Evolutionary conservation across 2,329 filamentous ascomycete genomes (phyloP).

Genomic region (Dothiorella sarmentorum): DNA sequence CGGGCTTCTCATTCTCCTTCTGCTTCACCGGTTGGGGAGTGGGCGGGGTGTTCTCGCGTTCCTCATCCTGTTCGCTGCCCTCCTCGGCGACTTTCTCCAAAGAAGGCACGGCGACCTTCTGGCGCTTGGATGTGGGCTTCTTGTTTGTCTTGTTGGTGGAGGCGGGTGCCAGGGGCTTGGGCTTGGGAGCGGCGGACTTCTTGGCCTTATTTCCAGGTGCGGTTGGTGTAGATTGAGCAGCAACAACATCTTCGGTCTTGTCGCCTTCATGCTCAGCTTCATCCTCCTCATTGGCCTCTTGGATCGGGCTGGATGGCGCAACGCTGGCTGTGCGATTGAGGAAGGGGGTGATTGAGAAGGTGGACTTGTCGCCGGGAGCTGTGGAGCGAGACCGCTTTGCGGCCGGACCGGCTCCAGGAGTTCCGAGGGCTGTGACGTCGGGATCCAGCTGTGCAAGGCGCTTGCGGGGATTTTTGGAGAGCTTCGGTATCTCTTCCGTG

Average conservation of each 20-base stretch:
- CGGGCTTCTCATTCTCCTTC: conserved; percentile 28
- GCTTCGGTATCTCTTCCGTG: conserved; percentile 28
- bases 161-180: conserved; percentile 43
- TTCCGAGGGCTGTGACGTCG: conserved; percentile 47
- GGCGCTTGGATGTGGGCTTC: conserved; percentile 37
- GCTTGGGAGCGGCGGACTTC: conserved; percentile 31
- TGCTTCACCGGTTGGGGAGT: conserved; percentile 26
- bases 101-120: conserved; percentile 35
- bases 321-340: conserved; percentile 70
- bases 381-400: conserved; percentile 51
- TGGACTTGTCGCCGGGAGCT: conserved; percentile 77
- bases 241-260: conserved; percentile 27
- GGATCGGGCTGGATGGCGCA: conserved; percentile 43
- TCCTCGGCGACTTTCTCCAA: conserved; percentile 47
- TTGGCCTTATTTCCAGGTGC: conserved; percentile 28
- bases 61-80: conserved; percentile 35
- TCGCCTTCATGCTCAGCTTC: conserved; percentile 26
- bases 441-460: conserved; percentile 44
- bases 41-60: conserved; percentile 36
- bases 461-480: conserved; percentile 41
- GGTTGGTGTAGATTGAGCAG: conserved; percentile 31
- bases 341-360: conserved; percentile 92
- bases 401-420: conserved; percentile 46
- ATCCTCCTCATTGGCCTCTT: conserved; percentile 25
- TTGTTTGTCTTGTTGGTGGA: conserved; percentile 45